Evolutionary conservation across 148 eudicot genomes (phyloP), one percentile per base, ranked within the genome.

Genomic region (Salicornia ramosissima): DNA sequence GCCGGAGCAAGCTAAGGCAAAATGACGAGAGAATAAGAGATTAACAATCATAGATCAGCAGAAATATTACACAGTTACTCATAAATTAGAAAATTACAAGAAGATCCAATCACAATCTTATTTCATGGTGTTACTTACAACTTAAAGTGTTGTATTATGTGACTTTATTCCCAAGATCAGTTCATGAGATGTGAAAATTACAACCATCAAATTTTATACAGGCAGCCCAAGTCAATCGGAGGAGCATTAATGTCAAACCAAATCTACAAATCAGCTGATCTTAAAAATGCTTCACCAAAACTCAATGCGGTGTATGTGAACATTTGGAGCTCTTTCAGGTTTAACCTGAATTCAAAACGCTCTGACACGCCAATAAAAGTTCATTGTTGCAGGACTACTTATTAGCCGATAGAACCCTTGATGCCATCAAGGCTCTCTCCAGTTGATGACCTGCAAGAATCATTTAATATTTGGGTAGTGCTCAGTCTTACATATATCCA

Each of bases 351-450:
- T 30, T 16, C 39, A 18, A 59, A 55, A 31, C 45, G 21, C 31
- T 30, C 9, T 30, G 45, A 3, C 24, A 24, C 18, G 9, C 40
- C 43, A 39, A n/a, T 9, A 25, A 8, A 22, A 39, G 39, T 64
- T 54, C 10, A n/a, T 28, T n/a, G 57, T 42, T 72, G 62, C 21
- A 13, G 28, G 21, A 50, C 16, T 30, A n/a, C n/a, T n/a, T n/a
- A 74, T 43, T 75, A 77, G 24, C 70, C 78, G 43, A 89, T 83
- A 45, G 86, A 72, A 67, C 88, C 91, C 58, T 62, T 75, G 46
- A 89, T 71, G 39, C 82, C 83, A 29, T 80, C 89, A 70, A 89
- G 54, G 71, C 87, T 84, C 81, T 89, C 95, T 55, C 95, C 95
- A 70, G 82, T 67, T 52, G 95, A 89, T 65, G 70, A 73, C 74